phyloP scores from a whole-genome alignment of 2,329 filamentous ascomycete genomes.

The Oidium heveae region DNA sequence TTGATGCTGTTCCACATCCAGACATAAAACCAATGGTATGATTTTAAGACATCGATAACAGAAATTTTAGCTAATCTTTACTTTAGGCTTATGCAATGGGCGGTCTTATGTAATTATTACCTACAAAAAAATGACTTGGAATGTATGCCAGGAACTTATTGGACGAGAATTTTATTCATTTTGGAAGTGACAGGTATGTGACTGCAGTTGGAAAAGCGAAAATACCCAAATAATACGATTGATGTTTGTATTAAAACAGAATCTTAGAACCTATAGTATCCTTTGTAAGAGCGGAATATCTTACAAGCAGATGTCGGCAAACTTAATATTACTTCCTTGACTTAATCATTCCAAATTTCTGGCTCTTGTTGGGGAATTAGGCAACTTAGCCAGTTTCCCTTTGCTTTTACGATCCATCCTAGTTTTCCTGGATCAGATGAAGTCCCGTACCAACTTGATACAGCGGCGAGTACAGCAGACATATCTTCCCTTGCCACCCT shows the following conservation, averaged over 20 bases:
- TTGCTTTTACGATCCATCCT: slow-evolving; percentile 26
- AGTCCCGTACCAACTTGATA: slow-evolving; percentile 35
- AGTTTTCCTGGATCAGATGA: slow-evolving; percentile 14
- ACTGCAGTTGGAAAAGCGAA: no score
- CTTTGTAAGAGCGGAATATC: no score
- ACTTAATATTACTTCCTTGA: no score
- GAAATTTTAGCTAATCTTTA: not conserved
- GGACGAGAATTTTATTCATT: no score
- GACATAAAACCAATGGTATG: slow-evolving; percentile 76
- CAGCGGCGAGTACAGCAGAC: slow-evolving; percentile 32
- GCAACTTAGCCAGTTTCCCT: slow-evolving; percentile 37
- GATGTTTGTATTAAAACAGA: no score
- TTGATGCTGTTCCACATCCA: slow-evolving; percentile 89
- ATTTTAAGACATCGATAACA: not conserved
- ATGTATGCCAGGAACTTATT: no score
- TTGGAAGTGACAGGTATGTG: no score
- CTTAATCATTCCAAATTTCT: not conserved
- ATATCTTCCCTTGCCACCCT: slow-evolving; percentile 36
- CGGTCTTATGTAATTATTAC: no score
- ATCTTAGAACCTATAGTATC: no score
- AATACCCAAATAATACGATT: no score
- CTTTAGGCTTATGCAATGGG: not conserved
- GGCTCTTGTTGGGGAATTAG: slow-evolving; percentile 21
- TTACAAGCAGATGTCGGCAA: no score
- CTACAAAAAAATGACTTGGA: no score